Conservation (phyloP, 2,329 filamentous ascomycete genomes). For the Bipolaris oryzae region DNA sequence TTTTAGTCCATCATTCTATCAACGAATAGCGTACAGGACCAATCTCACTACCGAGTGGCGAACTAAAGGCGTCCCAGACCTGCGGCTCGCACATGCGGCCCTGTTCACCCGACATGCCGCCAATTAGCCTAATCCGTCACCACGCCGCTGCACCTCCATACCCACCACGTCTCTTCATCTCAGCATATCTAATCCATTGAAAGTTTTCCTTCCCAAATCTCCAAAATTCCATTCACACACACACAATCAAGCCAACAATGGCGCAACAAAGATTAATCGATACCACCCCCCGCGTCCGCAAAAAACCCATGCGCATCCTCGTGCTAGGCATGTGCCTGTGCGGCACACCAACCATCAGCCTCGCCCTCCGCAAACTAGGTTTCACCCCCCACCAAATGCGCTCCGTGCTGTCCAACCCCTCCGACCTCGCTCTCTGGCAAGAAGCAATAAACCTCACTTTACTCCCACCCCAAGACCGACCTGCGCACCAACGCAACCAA, state of each 20-base stretch:
- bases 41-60: too few relatives aligned
- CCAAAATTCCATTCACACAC: neutral
- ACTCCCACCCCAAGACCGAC: conserved; percentile 22
- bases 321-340: conserved; percentile 72
- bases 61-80: conserved; percentile 12
- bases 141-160: conserved; percentile 7
- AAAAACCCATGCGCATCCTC: conserved; percentile 74
- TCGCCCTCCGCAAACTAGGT: conserved; percentile 53
- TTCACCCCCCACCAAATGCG: conserved; percentile 37
- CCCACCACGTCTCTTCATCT: conserved; percentile 10
- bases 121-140: conserved; percentile 34
- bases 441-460: conserved; percentile 38
- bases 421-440: conserved; percentile 34
- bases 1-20: neutral
- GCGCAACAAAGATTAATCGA: conserved; percentile 57
- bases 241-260: conserved; percentile 5
- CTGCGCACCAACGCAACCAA: conserved; percentile 12
- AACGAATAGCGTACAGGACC: neutral
- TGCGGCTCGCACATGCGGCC: conserved; percentile 25
- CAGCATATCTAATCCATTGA: neutral
- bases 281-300: conserved; percentile 66
- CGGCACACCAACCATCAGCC: conserved; percentile 63
- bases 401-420: conserved; percentile 25
- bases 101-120: conserved; percentile 22
- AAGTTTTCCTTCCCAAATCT: too few relatives aligned